Evolutionary conservation across 2,329 filamentous ascomycete genomes (phyloP).

Genomic region (Paecilomyces sp.): DNA sequence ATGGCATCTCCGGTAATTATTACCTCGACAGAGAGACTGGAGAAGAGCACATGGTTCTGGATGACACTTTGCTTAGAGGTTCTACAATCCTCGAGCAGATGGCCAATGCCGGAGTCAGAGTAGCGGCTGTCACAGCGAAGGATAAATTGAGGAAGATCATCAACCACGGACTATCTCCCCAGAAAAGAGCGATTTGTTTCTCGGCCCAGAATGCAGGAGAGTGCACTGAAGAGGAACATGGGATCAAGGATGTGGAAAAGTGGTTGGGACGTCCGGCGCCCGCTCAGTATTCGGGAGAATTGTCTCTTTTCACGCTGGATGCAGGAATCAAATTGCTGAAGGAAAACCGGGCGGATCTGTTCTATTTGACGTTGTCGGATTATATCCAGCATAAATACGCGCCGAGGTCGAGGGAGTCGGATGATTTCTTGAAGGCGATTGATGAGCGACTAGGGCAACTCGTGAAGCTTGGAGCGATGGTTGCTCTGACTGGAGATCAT

Average conservation of each 20-base stretch:
- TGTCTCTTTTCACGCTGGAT: conserved; percentile 38
- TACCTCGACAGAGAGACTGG: conserved; percentile 35
- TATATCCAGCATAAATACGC: conserved; percentile 38
- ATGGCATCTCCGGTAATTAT: conserved; percentile 40
- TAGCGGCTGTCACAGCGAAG: conserved; percentile 40
- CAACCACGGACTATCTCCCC: conserved; percentile 22
- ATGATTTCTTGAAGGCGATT: conserved; percentile 28
- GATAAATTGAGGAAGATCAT: conserved; percentile 39
- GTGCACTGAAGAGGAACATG: conserved; percentile 24
- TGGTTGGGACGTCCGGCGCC: conserved; percentile 32
- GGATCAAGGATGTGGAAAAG: conserved; percentile 25
- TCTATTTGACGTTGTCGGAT: conserved; percentile 39
- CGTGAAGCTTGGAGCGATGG: conserved; percentile 24
- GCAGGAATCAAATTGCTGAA: conserved; percentile 35
- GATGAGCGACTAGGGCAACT: conserved; percentile 8
- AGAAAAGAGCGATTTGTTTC: conserved; percentile 29
- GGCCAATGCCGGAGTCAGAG: conserved; percentile 30
- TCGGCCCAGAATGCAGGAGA: conserved; percentile 17
- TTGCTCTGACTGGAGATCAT: conserved; percentile 37
- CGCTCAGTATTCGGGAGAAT: conserved; percentile 34
- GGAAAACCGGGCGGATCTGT: conserved; percentile 30
- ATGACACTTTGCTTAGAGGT: conserved; percentile 34
- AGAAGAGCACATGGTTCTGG: conserved; percentile 35
- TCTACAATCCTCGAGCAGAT: conserved; percentile 37
- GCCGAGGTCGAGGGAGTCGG: conserved; percentile 26